Base-by-base conservation (phyloP, 768 basidiomycete species). In the Mycena polygramma region DNA sequence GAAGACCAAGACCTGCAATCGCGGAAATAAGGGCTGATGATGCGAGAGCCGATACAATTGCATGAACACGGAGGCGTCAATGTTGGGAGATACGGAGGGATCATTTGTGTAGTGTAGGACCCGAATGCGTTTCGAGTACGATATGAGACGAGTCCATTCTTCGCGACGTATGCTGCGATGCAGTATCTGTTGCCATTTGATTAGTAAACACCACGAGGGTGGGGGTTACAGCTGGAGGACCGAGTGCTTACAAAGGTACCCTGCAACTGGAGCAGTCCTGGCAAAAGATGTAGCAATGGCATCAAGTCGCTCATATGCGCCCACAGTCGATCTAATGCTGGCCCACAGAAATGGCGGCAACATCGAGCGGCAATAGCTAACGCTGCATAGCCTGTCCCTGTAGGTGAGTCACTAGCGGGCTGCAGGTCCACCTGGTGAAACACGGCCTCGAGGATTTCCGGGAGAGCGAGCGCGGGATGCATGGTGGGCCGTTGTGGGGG, bases 41-140 rank as follows among this genome's bases (percentile, higher is more conserved):
- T 43, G 57, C 20, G 57, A 57, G 14, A 41, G 39, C 13, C 22
- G 57, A n/a, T 39, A 10, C 1, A 57, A 10, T 43, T 57, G 57
- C 5, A 43, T 43, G 39, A 57, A 57, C 13, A 57, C 57, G 7
- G 57, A 57, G 57, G 39, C 22, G 39, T 57, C 37, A 22, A 57
- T 57, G 11, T n/a, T 57, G n/a, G 57, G 39, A 11, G 10, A 24
- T 11, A 5, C 2, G 22, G 22, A 39, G 14, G n/a, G 39, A 15
- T 57, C 24, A 24, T 57, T 57, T 15, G n/a, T 43, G 39, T 57
- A 43, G 15, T 57, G 39, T 17, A 57, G 13, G 9, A 26, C 24
- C 24, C 39, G 14, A 39, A 57, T 57, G 22, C 57, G 37, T 10
- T 22, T 22, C n/a, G 57, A n/a, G 22, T 57, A 57, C 4, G 20